Evolutionary conservation across 805 yeast species (phyloP), one percentile per base, ranked within the genome.

Genomic region (Komagataella ulmi): DNA sequence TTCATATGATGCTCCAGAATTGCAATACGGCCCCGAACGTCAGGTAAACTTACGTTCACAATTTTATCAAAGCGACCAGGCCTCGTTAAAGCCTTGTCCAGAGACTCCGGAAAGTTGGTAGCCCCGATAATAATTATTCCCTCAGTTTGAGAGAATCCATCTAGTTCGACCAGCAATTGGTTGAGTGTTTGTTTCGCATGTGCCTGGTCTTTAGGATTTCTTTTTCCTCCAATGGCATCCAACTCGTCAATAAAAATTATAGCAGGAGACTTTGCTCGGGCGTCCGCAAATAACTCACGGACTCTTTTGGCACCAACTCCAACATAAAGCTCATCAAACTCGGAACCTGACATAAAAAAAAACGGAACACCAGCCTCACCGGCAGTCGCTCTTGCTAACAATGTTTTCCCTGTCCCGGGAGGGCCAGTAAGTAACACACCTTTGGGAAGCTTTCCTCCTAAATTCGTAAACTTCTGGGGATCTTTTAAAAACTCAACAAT

Each of bases 331-430:
- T 93, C 99, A 65, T 95, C 99, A 64, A 93, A 93, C 66, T 93
- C 99, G 1, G 97, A 88, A 48, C 99, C 99, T 5, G 96, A 87
- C 97, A 93, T 91, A 68, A 91, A 91, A 69, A 90, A 91, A 64
- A 93, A 93, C 46, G 98, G 99, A 21, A 93, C 98, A 52, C 96
- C 98, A 6, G 99, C 98, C 69, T 91, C 98, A 56, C 98, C 98
- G 6, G 99, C 99, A 30, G 97, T 95, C 24, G 99, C 98, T 60
- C 98, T 81, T 0, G 98, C 98, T 56, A 93, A 77, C 58, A 91
- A 73, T 1, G 99, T 93, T 66, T 93, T 91, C 79, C 99, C 99
- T 5, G 99, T 91, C 69, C 99, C 99, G 46, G 99, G 99, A 44
- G 99, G 99, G 48, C 99, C 99, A 10, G 98, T 93, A 57, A 91